A percentile compares a stretch with the other conserved stretches of the same genome.
Conservation (phyloP, 2,329 filamentous ascomycete species). For the Emergomyces africanus region DNA sequence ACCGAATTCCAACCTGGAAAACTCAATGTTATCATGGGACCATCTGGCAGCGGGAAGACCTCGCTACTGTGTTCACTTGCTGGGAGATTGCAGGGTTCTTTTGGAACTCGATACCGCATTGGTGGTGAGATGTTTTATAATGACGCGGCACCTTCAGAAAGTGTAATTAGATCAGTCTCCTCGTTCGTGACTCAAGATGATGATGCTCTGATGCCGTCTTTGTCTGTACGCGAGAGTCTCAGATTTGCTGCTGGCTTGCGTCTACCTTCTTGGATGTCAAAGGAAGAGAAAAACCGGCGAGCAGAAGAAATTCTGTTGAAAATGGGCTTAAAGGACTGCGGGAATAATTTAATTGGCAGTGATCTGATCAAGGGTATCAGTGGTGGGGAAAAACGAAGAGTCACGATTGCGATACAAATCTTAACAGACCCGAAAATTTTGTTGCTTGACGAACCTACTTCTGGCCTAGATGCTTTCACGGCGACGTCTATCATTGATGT, state of each 20-base stretch:
- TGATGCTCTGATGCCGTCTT: constrained; percentile 57
- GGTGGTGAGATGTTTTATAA: constrained; percentile 58
- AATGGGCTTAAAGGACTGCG: constrained; percentile 67
- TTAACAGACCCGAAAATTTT: constrained; percentile 62
- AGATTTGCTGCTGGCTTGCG: constrained; percentile 58
- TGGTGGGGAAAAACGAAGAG: constrained; percentile 64
- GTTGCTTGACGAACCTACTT: constrained; percentile 64
- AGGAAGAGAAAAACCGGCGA: constrained; percentile 50
- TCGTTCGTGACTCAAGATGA: constrained; percentile 72
- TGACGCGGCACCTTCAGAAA: constrained; percentile 51
- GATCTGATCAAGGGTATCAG: constrained; percentile 66
- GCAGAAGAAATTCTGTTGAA: constrained; percentile 62
- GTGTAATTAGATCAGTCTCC: constrained; percentile 57
- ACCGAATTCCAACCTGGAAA: constrained; percentile 54
- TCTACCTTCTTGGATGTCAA: constrained; percentile 57
- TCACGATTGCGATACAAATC: constrained; percentile 66
- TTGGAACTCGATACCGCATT: constrained; percentile 49
- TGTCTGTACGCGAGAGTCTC: constrained; percentile 65
- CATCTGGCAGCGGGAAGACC: constrained; percentile 65
- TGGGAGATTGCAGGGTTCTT: constrained; percentile 48
- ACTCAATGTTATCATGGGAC: constrained; percentile 69
- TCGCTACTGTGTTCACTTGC: constrained; percentile 63
- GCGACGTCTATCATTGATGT: constrained; percentile 66
- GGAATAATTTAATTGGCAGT: constrained; percentile 59
- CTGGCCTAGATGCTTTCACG: constrained; percentile 65